A percentile compares a stretch with the other conserved stretches of the same genome.
These are phyloP conservation scores for Bonnemaisonia californica DNA, from an alignment of 31 red algal species.

Conservation along the genomic window DNA sequence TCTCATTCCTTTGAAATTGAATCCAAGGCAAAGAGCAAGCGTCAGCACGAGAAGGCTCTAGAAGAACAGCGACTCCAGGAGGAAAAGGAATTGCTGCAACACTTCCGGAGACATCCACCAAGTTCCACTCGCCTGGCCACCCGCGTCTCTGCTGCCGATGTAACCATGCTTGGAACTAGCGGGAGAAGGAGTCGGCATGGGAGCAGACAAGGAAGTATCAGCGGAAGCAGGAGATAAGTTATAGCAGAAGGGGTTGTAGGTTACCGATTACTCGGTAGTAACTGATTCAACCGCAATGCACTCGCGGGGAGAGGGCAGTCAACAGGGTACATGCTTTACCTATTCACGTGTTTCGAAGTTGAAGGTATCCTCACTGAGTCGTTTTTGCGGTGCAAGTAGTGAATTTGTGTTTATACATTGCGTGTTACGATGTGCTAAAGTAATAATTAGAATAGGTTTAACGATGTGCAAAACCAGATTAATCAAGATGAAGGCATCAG, in stretches of 20 bases:
- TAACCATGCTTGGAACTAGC: background rate
- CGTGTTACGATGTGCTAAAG: background rate
- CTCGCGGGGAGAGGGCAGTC: too few relatives aligned
- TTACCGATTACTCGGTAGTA: background rate
- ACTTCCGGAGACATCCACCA: slow-evolving; percentile 27
- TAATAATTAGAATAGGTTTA: slow-evolving; percentile 5
- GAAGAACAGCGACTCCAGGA: slow-evolving; percentile 26
- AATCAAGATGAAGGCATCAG: too few relatives aligned
- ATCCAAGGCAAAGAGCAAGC: slow-evolving; percentile 35
- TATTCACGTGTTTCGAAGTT: too few relatives aligned
- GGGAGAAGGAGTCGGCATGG: background rate
- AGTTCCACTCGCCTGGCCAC: slow-evolving; percentile 20
- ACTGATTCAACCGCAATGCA: background rate
- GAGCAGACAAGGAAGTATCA: slow-evolving; percentile 29
- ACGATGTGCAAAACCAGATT: too few relatives aligned
- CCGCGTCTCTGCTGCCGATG: slow-evolving; percentile 21
- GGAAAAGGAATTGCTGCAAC: slow-evolving; percentile 20
- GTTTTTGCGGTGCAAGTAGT: background rate
- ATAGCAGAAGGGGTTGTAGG: background rate
- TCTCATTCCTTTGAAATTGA: slow-evolving; percentile 46
- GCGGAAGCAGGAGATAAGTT: slow-evolving; percentile 8
- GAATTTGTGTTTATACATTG: background rate
- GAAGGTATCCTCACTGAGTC: too few relatives aligned
- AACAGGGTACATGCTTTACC: too few relatives aligned
- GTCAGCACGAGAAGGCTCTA: slow-evolving; percentile 10